These are phyloP conservation scores for Yamadazyma spencermartinsiae DNA, from an alignment of 1,139 yeast species.

Conservation along the genomic window DNA sequence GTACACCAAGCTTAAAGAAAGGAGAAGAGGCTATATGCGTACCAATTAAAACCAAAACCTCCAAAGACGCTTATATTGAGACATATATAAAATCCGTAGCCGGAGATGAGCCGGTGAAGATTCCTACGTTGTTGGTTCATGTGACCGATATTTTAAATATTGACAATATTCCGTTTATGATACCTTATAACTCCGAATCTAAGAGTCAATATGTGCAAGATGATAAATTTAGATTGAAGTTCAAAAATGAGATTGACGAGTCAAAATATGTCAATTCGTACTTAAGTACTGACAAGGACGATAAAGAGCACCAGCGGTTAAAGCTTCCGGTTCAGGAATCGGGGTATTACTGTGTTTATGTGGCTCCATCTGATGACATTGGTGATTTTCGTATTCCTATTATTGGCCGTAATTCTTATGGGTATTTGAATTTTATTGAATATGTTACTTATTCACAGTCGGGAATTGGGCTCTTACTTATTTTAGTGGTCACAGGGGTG, in stretches of 20 bases:
- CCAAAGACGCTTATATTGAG: conserved; percentile 7
- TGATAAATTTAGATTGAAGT: conserved; percentile 7
- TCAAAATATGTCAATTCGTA: conserved; percentile 12
- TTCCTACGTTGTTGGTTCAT: conserved; percentile 28
- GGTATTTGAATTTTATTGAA: conserved; percentile 25
- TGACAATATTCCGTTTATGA: conserved; percentile 22
- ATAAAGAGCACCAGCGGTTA: conserved; percentile 12
- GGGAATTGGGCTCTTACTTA: conserved; percentile 19
- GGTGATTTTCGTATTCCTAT: conserved; percentile 19
- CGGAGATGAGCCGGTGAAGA: conserved; percentile 7
- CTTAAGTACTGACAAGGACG: conserved; percentile 10
- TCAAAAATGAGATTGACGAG: conserved; percentile 8
- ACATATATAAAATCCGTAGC: conserved; percentile 4
- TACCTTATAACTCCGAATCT: conserved; percentile 9
- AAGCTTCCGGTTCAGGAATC: conserved; percentile 21
- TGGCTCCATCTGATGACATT: conserved; percentile 24
- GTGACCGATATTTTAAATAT: conserved; percentile 26
- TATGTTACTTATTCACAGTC: conserved; percentile 23
- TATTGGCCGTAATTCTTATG: conserved; percentile 25
- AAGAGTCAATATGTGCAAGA: not conserved
- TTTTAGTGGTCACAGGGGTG: conserved; percentile 20
- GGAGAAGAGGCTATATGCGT: conserved; percentile 6
- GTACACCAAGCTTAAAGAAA: conserved; percentile 1
- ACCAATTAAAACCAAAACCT: conserved; percentile 4
- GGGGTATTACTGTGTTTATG: conserved; percentile 38